Conservation (phyloP, 2,329 filamentous ascomycete species). For the Monosporascus cannonballus region DNA sequence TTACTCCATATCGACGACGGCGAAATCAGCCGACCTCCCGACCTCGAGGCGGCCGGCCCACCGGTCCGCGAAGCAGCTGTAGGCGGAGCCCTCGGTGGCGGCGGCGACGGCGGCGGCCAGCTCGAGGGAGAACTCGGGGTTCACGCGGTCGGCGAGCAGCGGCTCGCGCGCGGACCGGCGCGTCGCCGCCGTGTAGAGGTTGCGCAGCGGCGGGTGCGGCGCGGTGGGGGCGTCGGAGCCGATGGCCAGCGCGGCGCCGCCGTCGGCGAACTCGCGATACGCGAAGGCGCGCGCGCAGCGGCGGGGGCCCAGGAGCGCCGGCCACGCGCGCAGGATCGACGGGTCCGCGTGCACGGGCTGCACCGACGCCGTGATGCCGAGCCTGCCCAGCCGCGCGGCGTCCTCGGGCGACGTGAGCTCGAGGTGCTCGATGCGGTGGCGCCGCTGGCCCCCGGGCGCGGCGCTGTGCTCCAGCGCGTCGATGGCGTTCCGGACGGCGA, state of each 20-base stretch:
- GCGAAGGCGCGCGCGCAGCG: slow-evolving; percentile 55
- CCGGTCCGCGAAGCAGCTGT: slow-evolving; percentile 37
- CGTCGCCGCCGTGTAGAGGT: slow-evolving; percentile 41
- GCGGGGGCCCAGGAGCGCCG: slow-evolving; percentile 45
- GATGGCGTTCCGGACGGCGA: slow-evolving; percentile 50
- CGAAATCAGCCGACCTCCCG: slow-evolving; percentile 41
- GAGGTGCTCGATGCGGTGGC: slow-evolving; percentile 60
- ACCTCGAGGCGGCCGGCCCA: slow-evolving; percentile 36
- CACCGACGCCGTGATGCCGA: slow-evolving; percentile 55
- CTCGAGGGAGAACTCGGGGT: slow-evolving; percentile 34
- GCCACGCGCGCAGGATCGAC: slow-evolving; percentile 56
- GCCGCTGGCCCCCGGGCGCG: slow-evolving; percentile 31
- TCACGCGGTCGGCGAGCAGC: slow-evolving; percentile 28
- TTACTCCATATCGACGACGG: slow-evolving; percentile 34
- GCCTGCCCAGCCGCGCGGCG: slow-evolving; percentile 46
- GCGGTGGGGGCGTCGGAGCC: slow-evolving; percentile 42
- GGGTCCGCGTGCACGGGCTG: slow-evolving; percentile 56
- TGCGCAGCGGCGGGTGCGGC: slow-evolving; percentile 35
- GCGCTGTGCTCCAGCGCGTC: slow-evolving; percentile 42
- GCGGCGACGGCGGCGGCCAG: slow-evolving; percentile 34
- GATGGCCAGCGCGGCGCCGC: slow-evolving; percentile 36
- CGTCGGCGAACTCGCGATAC: slow-evolving; percentile 52
- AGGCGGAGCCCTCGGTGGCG: slow-evolving; percentile 36
- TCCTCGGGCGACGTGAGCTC: slow-evolving; percentile 52
- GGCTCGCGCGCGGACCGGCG: slow-evolving; percentile 35